These are phyloP conservation scores for Euphorbia tirucalli DNA, from an alignment of 345 rosid species.

Conservation along the genomic window DNA sequence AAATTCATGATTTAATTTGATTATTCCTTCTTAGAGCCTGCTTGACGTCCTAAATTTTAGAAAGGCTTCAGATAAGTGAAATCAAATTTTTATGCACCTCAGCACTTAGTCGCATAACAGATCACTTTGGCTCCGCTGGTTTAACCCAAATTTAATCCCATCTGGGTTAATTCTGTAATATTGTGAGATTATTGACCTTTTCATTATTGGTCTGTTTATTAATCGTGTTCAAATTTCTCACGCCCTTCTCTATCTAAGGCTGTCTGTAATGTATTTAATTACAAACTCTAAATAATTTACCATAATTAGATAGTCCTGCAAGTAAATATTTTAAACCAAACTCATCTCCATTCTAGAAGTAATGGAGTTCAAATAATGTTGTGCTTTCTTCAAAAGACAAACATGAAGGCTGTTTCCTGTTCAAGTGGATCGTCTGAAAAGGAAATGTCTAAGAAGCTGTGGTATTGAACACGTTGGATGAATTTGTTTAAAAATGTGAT, in stretches of 20 bases:
- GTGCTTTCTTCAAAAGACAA: not conserved
- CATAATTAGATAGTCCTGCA: not conserved
- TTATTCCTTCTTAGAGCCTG: not conserved
- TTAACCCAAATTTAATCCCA: not conserved
- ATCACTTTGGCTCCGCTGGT: not conserved
- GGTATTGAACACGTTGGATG: not conserved
- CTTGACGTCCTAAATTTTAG: not conserved
- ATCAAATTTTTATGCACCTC: not conserved
- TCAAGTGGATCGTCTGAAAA: not conserved
- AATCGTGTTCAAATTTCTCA: not conserved
- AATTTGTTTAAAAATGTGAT: not conserved
- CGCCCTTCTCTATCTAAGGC: not conserved
- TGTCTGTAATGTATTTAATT: not conserved
- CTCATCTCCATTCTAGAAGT: not conserved
- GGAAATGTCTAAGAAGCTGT: not conserved
- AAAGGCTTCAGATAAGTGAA: not conserved
- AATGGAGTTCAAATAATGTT: not conserved
- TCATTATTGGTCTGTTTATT: not conserved
- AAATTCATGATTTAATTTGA: too few species aligned
- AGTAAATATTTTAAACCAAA: not conserved
- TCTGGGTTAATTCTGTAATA: not conserved
- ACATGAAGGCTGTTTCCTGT: not conserved
- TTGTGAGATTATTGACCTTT: not conserved
- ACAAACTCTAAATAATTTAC: not conserved
- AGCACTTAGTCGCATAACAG: not conserved